phyloP scores from a whole-genome alignment of 1,139 yeast species.

The Scheffersomyces titani region DNA sequence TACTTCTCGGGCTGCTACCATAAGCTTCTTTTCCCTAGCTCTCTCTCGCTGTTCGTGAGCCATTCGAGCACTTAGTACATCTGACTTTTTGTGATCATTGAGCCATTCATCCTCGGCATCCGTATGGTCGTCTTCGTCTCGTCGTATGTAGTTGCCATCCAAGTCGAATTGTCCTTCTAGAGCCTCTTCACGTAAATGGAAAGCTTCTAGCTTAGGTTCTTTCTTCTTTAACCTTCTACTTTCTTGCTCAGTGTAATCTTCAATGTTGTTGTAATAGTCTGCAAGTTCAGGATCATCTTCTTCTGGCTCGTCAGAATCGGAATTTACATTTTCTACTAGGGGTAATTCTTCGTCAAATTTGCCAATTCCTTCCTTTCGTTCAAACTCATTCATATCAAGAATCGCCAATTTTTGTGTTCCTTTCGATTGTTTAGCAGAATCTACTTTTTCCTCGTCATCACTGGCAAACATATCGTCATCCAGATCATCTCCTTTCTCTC shows the following conservation, averaged over 20 bases:
- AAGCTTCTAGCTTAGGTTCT: conserved; percentile 47
- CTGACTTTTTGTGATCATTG: conserved; percentile 40
- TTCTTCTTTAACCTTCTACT: conserved; percentile 1
- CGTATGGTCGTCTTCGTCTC: conserved; percentile 32
- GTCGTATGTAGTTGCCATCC: conserved; percentile 60
- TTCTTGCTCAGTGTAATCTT: conserved; percentile 2
- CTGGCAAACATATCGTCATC: conserved; percentile 45
- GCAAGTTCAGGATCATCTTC: conserved; percentile 3
- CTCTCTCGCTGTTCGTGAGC: conserved; percentile 37
- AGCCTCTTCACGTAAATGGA: conserved; percentile 57
- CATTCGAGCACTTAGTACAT: conserved; percentile 47
- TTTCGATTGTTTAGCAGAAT: not conserved
- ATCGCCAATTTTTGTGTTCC: conserved; percentile 12
- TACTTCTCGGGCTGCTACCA: conserved; percentile 4
- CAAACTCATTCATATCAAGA: conserved; percentile 36
- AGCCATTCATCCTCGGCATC: conserved; percentile 50
- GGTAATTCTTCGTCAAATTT: conserved; percentile 10
- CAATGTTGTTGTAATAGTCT: conserved; percentile 7
- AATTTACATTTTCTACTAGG: conserved; percentile 3
- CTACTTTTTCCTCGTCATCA: conserved; percentile 9
- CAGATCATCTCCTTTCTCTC: conserved; percentile 1
- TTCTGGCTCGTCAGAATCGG: conserved; percentile 4
- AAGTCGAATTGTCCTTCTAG: conserved; percentile 63
- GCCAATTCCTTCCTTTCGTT: conserved; percentile 18
- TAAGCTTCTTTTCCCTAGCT: conserved; percentile 9